Evolutionary conservation across 495 filamentous ascomycete genomes (phyloP), one percentile per base, ranked within the genome.

Genomic region (Rostrohypoxylon terebratum): DNA sequence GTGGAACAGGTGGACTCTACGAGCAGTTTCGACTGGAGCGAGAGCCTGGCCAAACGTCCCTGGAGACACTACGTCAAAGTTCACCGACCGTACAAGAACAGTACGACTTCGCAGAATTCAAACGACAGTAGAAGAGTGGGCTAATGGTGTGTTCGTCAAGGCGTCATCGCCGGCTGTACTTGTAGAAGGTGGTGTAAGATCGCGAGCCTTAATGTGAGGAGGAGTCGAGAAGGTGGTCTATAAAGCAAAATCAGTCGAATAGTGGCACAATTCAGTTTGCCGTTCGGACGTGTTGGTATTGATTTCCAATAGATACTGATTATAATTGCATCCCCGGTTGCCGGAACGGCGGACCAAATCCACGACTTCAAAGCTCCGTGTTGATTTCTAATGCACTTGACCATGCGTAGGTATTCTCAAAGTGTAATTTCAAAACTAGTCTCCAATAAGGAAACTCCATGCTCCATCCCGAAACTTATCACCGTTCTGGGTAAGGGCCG

Each of bases 21-120:
- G 77, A 82, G 25, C 78, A 80, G 33, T 88, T 88, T 71, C 71
- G 72, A n/a, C 77, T 88, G 11, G 42, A 64, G 6, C 69, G 86
- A 16, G 62, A 76, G 3, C 40, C 66, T 0, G 71, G 51, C 5
- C 85, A 87, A 51, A 45, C 75, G 0, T 58, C 78, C 9, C n/a
- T 77, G 0, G 50, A 50, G 5, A 33, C 66, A 2, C 62, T 83
- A 8, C 62, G 66, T 33, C n/a, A 28, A 14, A 64, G 4, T 7
- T 75, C 73, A 4, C 80, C 81, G 1, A 81, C 67, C 38, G 2
- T 13, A 1, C 57, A 62, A 14, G 64, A 77, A 36, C 61, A 68
- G 20, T 31, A 21, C 14, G 75, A 74, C 18, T 47, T 60, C 1
- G 21, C 9, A 14, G 34, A 38, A 0, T 34, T 67, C 8, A 31